Evolutionary conservation across 768 basidiomycete species (phyloP).

Genomic region (Lepiota subincarnata): DNA sequence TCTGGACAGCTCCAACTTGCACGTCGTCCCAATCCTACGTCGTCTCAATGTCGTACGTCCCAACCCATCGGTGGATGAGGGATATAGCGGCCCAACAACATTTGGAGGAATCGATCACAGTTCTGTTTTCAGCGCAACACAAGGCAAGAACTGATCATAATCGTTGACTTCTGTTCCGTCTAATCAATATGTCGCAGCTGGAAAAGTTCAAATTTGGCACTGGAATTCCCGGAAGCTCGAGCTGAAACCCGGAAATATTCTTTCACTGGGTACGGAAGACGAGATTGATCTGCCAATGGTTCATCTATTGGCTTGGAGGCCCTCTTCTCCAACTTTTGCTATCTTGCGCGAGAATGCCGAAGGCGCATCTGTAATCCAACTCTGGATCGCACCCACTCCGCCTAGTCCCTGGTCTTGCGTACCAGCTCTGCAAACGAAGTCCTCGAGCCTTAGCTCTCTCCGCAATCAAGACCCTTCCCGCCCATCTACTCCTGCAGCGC

Average conservation of each 20-base stretch:
- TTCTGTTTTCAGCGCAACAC: neutral
- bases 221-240: neutral
- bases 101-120: neutral
- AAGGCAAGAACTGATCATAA: neutral
- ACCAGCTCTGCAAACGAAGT: neutral
- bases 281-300: neutral
- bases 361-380: slow-evolving; percentile 1
- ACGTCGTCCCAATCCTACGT: slow-evolving; percentile 1
- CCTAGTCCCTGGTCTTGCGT: neutral
- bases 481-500: neutral
- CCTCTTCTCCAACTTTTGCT: slow-evolving; percentile 1
- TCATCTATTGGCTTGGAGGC: slow-evolving; percentile 2
- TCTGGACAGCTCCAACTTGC: slow-evolving; percentile 2
- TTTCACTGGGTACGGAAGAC: neutral
- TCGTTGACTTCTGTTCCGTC: neutral
- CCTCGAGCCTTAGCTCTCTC: neutral
- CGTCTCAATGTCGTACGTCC: neutral
- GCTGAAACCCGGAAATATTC: neutral
- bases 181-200: neutral
- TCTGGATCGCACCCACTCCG: neutral
- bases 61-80: neutral
- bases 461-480: neutral
- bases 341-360: neutral
- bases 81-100: neutral
- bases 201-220: slow-evolving; percentile 1